Evolutionary conservation across 208 protist species (phyloP).

Genomic region (Leishmania amazonensis): DNA sequence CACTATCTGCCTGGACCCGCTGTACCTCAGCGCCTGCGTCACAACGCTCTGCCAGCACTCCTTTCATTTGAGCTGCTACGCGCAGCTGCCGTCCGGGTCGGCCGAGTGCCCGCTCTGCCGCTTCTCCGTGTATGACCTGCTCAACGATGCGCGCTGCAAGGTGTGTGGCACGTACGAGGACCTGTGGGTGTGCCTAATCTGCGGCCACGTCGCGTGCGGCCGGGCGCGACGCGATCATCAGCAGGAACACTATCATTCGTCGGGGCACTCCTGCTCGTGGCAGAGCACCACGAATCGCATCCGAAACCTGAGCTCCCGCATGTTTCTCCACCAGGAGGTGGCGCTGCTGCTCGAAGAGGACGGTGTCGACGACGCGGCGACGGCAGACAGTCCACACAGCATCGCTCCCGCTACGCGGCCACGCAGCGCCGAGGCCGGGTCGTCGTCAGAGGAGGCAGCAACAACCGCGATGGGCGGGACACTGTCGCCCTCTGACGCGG

Average conservation of each 20-base stretch:
- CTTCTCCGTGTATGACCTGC: conserved; percentile 74
- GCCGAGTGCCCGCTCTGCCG: conserved; percentile 82
- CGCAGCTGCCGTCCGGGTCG: conserved; percentile 45
- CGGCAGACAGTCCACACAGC: neutral
- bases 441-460: neutral
- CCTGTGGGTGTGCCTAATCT: conserved; percentile 87
- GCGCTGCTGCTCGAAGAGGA: conserved; percentile 60
- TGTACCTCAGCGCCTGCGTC: conserved; percentile 40
- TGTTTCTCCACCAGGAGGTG: conserved; percentile 82
- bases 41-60: conserved; percentile 76
- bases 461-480: neutral
- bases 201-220: conserved; percentile 78
- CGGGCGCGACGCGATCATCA: conserved; percentile 54
- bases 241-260: conserved; percentile 57
- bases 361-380: neutral
- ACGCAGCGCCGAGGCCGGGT: neutral
- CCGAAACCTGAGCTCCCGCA: conserved; percentile 57
- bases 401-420: neutral
- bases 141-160: conserved; percentile 66
- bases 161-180: conserved; percentile 76
- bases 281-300: conserved; percentile 77
- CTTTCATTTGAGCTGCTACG: conserved; percentile 77
- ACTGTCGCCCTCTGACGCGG: conserved; percentile 3
- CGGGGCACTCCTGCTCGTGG: conserved; percentile 73
- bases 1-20: conserved; percentile 74